Conservation (phyloP, 305 asterid species). For the Coffea humblotiana region DNA sequence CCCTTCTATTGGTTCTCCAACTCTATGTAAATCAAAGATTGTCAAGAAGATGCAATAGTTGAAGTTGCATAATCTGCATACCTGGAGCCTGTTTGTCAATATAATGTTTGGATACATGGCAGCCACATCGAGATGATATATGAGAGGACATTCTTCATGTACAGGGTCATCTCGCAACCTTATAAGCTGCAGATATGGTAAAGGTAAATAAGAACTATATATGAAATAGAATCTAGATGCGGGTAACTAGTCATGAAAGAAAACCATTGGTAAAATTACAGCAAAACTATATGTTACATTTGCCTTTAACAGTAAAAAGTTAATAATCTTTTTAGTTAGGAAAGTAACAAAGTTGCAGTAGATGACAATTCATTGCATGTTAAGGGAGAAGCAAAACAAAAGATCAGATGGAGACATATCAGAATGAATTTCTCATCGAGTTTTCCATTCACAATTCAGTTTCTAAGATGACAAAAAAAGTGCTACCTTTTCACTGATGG, state of each 20-base stretch:
- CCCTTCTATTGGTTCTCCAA: background rate
- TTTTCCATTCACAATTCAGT: background rate
- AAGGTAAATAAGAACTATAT: background rate
- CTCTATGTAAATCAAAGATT: slow-evolving; percentile 4
- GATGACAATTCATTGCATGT: background rate
- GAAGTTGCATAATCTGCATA: slow-evolving; percentile 36
- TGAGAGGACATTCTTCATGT: slow-evolving; percentile 92
- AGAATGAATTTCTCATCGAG: background rate
- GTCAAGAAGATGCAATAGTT: slow-evolving; percentile 23
- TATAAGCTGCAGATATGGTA: slow-evolving; percentile 58
- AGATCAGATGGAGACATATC: background rate
- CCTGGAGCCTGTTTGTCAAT: slow-evolving; percentile 99
- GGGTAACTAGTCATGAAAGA: background rate
- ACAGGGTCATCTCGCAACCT: slow-evolving; percentile 71
- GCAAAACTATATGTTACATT: background rate
- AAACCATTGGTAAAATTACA: background rate
- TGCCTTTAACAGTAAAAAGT: background rate
- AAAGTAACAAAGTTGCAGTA: background rate
- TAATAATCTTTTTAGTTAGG: background rate
- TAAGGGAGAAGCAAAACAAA: background rate
- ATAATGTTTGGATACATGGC: slow-evolving; percentile 99
- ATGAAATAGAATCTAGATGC: background rate
- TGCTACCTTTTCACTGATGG: slow-evolving; percentile 82
- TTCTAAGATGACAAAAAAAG: slow-evolving; percentile 23
- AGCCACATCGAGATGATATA: slow-evolving; percentile 98